phyloP scores from a whole-genome alignment of 495 filamentous ascomycete genomes.

The Lepraria neglecta region DNA sequence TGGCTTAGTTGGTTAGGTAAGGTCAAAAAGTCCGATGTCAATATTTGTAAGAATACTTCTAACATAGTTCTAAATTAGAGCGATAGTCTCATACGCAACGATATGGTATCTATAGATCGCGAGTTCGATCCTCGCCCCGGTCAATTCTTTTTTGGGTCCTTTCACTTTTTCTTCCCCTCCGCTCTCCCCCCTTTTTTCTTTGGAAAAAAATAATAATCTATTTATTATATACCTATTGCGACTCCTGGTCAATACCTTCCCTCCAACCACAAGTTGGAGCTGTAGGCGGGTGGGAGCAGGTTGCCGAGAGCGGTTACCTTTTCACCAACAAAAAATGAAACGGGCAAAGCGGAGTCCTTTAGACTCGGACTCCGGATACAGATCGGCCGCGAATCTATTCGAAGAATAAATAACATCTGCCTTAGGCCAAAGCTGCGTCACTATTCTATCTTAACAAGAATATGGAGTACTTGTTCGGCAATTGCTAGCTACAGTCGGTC shows the following conservation, averaged over 20 bases:
- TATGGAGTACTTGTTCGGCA: not conserved
- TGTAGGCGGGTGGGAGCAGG: too few species aligned
- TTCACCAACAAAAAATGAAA: too few species aligned
- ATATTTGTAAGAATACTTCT: not conserved
- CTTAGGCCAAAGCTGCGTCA: not conserved
- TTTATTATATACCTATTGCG: not conserved
- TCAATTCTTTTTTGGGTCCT: not conserved
- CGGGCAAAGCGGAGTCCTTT: not conserved
- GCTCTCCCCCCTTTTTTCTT: not conserved
- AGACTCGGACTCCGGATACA: conserved; percentile 5
- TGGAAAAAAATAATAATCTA: not conserved
- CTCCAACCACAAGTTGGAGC: not conserved
- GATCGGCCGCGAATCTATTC: conserved; percentile 3
- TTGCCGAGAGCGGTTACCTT: too few species aligned
- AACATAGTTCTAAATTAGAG: not conserved
- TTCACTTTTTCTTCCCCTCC: not conserved
- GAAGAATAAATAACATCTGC: not conserved
- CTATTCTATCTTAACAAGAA: not conserved
- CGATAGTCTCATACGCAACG: not conserved
- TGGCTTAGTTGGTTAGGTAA: not conserved
- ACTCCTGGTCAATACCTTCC: not conserved
- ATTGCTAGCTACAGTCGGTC: not conserved
- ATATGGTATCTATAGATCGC: not conserved
- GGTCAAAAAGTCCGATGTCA: not conserved
- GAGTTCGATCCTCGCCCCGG: not conserved